Evolutionary conservation across 2,329 filamentous ascomycete species (phyloP).

Genomic region (Alternaria conjuncta): DNA sequence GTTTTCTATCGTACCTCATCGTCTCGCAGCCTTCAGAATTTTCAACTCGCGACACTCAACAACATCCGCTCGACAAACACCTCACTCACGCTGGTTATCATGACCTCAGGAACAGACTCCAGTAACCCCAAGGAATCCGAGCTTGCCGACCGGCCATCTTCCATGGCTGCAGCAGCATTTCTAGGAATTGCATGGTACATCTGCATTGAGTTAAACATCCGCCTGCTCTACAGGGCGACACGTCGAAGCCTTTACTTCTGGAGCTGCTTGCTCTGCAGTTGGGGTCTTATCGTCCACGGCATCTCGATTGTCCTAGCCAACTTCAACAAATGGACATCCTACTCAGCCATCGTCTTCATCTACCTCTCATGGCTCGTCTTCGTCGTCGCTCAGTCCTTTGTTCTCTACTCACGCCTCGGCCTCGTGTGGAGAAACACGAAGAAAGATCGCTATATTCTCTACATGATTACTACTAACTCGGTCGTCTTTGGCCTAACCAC

Average conservation of each 20-base stretch:
- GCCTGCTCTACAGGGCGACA: conserved; percentile 46
- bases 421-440: conserved; percentile 55
- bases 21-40: neutral
- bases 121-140: neutral
- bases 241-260: conserved; percentile 57
- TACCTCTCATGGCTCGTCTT: conserved; percentile 63
- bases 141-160: conserved; percentile 1
- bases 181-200: conserved; percentile 43
- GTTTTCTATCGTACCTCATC: neutral
- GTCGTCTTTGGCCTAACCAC: conserved; percentile 61
- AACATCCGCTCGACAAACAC: neutral
- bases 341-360: conserved; percentile 50
- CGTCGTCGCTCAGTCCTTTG: conserved; percentile 65
- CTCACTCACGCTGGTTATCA: neutral
- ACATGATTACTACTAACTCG: conserved; percentile 63
- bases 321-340: conserved; percentile 52
- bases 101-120: neutral
- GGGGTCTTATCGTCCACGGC: conserved; percentile 48
- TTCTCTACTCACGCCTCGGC: conserved; percentile 67
- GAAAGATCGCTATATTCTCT: conserved; percentile 51
- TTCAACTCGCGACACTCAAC: neutral
- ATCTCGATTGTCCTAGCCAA: conserved; percentile 51
- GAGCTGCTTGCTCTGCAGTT: conserved; percentile 39
- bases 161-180: conserved; percentile 14
- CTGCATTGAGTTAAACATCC: conserved; percentile 51